phyloP scores from a whole-genome alignment of 768 basidiomycete genomes.

The Phylloporus rhodoxanthus region DNA sequence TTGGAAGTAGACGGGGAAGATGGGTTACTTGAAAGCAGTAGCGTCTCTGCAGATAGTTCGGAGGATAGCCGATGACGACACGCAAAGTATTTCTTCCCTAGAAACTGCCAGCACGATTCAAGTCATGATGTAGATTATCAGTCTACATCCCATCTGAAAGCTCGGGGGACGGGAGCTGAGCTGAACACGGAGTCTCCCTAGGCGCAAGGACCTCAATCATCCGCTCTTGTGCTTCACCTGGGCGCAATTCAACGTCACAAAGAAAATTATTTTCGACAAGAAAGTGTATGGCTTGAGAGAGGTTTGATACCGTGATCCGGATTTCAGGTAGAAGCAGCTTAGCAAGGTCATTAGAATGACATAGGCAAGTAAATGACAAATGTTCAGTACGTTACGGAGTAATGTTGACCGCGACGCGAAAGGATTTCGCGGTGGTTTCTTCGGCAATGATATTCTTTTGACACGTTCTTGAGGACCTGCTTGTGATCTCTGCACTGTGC shows the following conservation, averaged over 20 bases:
- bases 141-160: background rate
- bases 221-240: slow-evolving; percentile 65
- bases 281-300: slow-evolving; percentile 89
- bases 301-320: slow-evolving; percentile 79
- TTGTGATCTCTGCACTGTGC: slow-evolving; percentile 4
- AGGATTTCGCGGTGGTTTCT: slow-evolving; percentile 50
- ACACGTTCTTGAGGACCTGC: slow-evolving; percentile 4
- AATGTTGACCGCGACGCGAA: slow-evolving; percentile 66
- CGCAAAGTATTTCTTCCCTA: background rate
- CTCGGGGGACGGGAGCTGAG: background rate
- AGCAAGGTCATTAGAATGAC: slow-evolving; percentile 8
- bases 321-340: slow-evolving; percentile 84
- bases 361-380: background rate
- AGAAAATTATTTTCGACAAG: slow-evolving; percentile 88
- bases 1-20: slow-evolving; percentile 59
- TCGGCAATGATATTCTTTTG: slow-evolving; percentile 39
- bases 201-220: slow-evolving; percentile 55
- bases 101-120: background rate
- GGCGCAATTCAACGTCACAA: slow-evolving; percentile 67
- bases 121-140: background rate
- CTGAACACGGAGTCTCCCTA: slow-evolving; percentile 6
- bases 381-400: slow-evolving; percentile 63
- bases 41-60: slow-evolving; percentile 30
- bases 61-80: slow-evolving; percentile 13
- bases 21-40: slow-evolving; percentile 28